Evolutionary conservation across 305 asterid genomes (phyloP).

Genomic region (Vinca major): DNA sequence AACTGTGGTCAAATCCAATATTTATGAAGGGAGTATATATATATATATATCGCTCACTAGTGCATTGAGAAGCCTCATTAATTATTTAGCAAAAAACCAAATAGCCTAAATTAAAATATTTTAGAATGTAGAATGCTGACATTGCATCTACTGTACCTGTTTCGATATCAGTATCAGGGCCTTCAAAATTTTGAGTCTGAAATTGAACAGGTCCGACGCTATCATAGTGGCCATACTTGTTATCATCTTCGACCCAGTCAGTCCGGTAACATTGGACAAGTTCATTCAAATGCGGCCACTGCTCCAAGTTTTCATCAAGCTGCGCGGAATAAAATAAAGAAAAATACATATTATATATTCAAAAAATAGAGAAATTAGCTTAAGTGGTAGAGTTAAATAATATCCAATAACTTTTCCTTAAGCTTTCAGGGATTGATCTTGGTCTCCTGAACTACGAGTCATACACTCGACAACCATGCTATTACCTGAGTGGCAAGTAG

Average conservation of each 20-base stretch:
- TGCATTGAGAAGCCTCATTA: not conserved
- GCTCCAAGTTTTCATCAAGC: conserved; percentile 93
- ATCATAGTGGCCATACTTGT: conserved; percentile 93
- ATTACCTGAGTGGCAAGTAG: too few relatives aligned
- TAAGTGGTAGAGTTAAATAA: too few relatives aligned
- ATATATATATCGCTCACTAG: not conserved
- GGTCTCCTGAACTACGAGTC: too few relatives aligned
- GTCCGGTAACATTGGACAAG: conserved; percentile 88
- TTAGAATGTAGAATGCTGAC: not conserved
- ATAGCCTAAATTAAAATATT: too few relatives aligned
- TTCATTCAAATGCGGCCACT: conserved; percentile 98
- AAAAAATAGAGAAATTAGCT: too few relatives aligned
- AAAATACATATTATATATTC: too few relatives aligned
- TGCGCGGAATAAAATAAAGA: conserved; percentile 16
- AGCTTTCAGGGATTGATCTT: too few relatives aligned
- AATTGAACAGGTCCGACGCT: conserved; percentile 56
- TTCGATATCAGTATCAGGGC: conserved; percentile 94
- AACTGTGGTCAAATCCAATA: not conserved
- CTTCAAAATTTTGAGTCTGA: conserved; percentile 82
- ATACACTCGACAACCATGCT: too few relatives aligned
- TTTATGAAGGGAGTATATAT: not conserved
- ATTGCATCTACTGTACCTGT: conserved; percentile 39
- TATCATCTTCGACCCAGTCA: conserved; percentile 87
- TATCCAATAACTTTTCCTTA: too few relatives aligned
- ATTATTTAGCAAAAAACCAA: not conserved